Conservation (phyloP, 805 yeast genomes). For the Tetrapisispora nanseiensis region DNA sequence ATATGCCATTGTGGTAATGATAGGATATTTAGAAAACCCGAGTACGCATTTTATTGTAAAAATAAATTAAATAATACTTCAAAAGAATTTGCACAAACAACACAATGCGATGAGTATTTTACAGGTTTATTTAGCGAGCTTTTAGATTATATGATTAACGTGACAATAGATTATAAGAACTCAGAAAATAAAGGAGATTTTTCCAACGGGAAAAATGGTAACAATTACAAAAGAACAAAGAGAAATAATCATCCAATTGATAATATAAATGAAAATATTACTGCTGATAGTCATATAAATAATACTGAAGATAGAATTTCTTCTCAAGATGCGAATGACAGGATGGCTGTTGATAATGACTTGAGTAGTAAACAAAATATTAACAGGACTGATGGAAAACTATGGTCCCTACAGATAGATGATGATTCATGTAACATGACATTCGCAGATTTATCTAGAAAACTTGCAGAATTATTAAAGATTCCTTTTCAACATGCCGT, state of each 20-base stretch:
- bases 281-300: not conserved
- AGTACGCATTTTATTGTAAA: slow-evolving; percentile 13
- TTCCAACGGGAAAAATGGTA: not conserved
- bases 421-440: slow-evolving; percentile 20
- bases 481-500: slow-evolving; percentile 22
- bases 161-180: slow-evolving; percentile 8
- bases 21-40: slow-evolving; percentile 15
- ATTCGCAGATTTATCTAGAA: slow-evolving; percentile 19
- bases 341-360: not conserved
- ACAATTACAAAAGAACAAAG: not conserved
- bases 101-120: slow-evolving; percentile 1
- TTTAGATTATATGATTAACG: slow-evolving; percentile 16
- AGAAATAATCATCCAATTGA: not conserved
- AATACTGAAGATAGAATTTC: not conserved
- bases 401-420: slow-evolving; percentile 22
- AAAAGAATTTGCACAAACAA: not conserved
- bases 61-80: slow-evolving; percentile 12
- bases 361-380: not conserved
- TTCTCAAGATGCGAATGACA: too few relatives aligned
- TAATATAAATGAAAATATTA: not conserved
- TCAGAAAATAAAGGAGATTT: not conserved
- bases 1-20: slow-evolving; percentile 28
- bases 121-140: slow-evolving; percentile 12
- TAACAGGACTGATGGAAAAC: not conserved
- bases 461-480: slow-evolving; percentile 15